Evolutionary conservation across 176 grass and related monocot species (phyloP).

Genomic region (Ensete glaucum): DNA sequence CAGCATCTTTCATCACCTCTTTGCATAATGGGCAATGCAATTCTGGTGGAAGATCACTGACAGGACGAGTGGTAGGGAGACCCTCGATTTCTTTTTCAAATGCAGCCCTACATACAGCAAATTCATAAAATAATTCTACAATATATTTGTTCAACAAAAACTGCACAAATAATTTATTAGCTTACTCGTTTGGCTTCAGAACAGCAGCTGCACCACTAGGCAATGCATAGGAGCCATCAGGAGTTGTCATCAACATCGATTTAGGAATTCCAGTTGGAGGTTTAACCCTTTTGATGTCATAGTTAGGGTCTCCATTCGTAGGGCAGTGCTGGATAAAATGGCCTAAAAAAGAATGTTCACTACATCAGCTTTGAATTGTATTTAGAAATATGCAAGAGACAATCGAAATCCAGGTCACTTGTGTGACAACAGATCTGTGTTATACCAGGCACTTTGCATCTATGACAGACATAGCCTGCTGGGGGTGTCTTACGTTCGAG

Average conservation of each 20-base stretch:
- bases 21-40: conserved; percentile 85
- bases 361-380: conserved; percentile 13
- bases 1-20: conserved; percentile 97
- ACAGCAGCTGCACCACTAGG: conserved; percentile 91
- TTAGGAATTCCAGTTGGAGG: conserved; percentile 98
- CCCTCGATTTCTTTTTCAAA: conserved; percentile 99
- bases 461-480: conserved; percentile 93
- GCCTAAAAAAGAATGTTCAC: conserved; percentile 35
- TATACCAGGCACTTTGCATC: conserved; percentile 96
- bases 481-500: conserved; percentile 65
- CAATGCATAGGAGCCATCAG: conserved; percentile 85
- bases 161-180: neutral
- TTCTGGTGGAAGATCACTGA: conserved; percentile 78
- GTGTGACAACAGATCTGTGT: conserved; percentile 10
- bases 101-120: conserved; percentile 58
- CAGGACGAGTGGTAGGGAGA: conserved; percentile 52
- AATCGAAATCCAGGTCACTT: neutral
- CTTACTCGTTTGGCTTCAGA: conserved; percentile 94
- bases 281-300: conserved; percentile 77
- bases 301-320: conserved; percentile 90
- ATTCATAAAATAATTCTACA: neutral
- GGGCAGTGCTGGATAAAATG: conserved; percentile 99
- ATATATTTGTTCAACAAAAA: neutral
- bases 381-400: conserved; percentile 18
- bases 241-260: conserved; percentile 94